Conservation (phyloP, 2,329 filamentous ascomycete genomes). For the Pseudocercospora fuligena region DNA sequence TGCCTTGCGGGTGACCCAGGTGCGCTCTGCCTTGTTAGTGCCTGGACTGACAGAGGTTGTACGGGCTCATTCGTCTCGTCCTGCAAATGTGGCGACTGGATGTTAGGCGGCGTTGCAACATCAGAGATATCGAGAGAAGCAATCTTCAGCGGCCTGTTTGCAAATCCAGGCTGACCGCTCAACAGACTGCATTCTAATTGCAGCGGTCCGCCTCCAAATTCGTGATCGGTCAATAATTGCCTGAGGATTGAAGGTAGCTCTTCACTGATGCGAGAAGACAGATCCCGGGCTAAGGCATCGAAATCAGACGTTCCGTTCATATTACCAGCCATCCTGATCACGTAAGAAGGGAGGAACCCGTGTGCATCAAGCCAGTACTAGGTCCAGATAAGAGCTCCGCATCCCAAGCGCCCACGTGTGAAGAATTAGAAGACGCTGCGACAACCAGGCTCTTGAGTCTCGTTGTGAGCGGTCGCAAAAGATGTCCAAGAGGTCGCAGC, state of each 20-base stretch:
- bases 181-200: slow-evolving; percentile 30
- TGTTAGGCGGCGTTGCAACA: slow-evolving; percentile 12
- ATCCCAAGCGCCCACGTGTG: background rate
- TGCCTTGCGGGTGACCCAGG: slow-evolving; percentile 12
- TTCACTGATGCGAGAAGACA: slow-evolving; percentile 26
- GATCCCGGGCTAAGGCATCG: slow-evolving; percentile 26
- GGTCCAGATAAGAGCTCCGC: background rate
- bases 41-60: background rate
- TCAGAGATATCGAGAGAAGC: slow-evolving; percentile 28
- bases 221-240: slow-evolving; percentile 23
- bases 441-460: no score
- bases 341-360: background rate
- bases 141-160: slow-evolving; percentile 19
- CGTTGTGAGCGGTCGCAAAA: no score
- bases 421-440: no score
- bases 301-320: slow-evolving; percentile 19
- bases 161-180: slow-evolving; percentile 14
- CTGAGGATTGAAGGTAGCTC: slow-evolving; percentile 24
- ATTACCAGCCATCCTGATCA: slow-evolving; percentile 8
- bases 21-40: background rate
- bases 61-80: slow-evolving; percentile 7
- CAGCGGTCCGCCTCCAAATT: slow-evolving; percentile 22
- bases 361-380: background rate
- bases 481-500: no score
- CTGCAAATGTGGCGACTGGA: slow-evolving; percentile 24